phyloP scores from a whole-genome alignment of 208 protist genomes.

The Leishmania amazonensis region DNA sequence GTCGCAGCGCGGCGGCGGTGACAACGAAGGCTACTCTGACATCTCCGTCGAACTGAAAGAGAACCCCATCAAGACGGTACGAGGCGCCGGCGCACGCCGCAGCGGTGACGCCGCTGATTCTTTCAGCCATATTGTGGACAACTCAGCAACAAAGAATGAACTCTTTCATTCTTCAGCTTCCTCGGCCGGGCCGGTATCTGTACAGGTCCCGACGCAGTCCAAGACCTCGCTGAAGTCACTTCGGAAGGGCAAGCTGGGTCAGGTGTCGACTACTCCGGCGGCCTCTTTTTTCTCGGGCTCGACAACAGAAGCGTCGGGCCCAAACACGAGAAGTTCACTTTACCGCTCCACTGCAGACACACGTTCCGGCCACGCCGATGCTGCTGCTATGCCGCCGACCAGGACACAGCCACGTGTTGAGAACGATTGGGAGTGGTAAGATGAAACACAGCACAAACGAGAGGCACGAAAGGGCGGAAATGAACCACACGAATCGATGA shows the following conservation, averaged over 20 bases:
- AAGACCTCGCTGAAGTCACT: conserved; percentile 20
- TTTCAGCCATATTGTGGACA: not conserved
- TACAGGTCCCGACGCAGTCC: not conserved
- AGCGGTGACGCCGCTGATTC: not conserved
- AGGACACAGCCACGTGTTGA: not conserved
- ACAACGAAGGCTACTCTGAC: not conserved
- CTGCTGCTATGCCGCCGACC: not conserved
- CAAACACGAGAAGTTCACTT: not conserved
- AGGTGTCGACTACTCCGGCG: not conserved
- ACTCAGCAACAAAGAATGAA: not conserved
- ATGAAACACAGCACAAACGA: not conserved
- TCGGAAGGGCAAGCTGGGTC: conserved; percentile 16
- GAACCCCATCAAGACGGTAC: not conserved
- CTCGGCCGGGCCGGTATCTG: not conserved
- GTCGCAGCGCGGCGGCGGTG: not conserved
- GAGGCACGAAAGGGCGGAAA: not conserved
- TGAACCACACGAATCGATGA: not conserved
- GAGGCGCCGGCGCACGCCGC: not conserved
- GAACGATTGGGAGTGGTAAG: not conserved
- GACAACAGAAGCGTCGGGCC: not conserved
- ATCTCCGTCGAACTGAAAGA: conserved; percentile 6
- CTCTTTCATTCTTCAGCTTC: not conserved
- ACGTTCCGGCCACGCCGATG: not conserved
- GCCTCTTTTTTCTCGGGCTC: no score
- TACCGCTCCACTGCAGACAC: not conserved